A percentile compares a stretch with the other conserved stretches of the same genome.
Evolutionary conservation across 441 rosid genomes (phyloP).

Genomic region (Adansonia grandidieri): DNA sequence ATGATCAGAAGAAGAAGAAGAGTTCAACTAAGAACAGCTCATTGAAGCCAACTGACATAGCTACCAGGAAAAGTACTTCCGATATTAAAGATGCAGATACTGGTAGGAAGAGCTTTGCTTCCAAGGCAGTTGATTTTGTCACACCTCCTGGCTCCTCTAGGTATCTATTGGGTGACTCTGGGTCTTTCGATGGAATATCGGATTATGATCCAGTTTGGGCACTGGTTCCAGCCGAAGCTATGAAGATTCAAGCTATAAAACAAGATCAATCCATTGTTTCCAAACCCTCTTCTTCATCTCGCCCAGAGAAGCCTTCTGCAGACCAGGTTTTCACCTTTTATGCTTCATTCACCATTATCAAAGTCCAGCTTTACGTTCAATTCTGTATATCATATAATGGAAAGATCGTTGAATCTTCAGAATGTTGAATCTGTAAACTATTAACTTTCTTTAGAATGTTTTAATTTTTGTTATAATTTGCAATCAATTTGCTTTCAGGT

Average conservation of each 20-base stretch:
- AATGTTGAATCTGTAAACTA: no score
- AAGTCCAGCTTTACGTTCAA: neutral
- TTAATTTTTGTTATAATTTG: neutral
- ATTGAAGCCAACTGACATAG: constrained; percentile 2
- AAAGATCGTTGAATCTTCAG: constrained; percentile 3
- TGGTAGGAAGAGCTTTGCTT: constrained; percentile 38
- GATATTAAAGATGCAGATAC: constrained; percentile 1
- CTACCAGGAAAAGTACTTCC: neutral
- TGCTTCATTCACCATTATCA: no score
- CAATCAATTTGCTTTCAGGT: constrained; percentile 48
- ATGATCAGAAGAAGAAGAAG: constrained; percentile 32
- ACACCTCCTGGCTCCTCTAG: constrained; percentile 90
- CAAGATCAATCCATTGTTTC: constrained; percentile 46
- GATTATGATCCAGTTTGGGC: constrained; percentile 59
- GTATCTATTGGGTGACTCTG: constrained; percentile 56
- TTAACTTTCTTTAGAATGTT: neutral
- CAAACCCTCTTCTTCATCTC: constrained; percentile 43
- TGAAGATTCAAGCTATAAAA: constrained; percentile 33
- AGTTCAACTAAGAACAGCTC: constrained; percentile 12
- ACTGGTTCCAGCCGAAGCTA: constrained; percentile 46
- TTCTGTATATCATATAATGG: neutral
- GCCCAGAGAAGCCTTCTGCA: constrained; percentile 35
- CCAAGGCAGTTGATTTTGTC: constrained; percentile 41
- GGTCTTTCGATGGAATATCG: constrained; percentile 48
- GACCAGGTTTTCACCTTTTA: constrained; percentile 50